Percentiles rank a stretch among this genome's conserved stretches.
These are phyloP conservation scores for Xylaria sp. DNA, from an alignment of 2,329 filamentous ascomycete genomes.

Conservation along the genomic window DNA sequence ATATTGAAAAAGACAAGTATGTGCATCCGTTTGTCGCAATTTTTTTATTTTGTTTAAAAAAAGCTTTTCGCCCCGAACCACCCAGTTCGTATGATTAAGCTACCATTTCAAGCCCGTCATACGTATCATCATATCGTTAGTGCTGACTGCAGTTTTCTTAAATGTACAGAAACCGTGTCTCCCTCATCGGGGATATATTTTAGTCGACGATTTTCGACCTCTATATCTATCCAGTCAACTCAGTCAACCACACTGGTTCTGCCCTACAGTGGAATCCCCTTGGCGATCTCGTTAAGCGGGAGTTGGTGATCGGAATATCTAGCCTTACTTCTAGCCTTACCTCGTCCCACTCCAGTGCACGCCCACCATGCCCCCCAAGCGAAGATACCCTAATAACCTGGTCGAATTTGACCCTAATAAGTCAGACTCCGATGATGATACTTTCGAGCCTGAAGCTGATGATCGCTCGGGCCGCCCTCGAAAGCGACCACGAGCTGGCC, in stretches of 20 bases:
- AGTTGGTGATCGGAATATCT: constrained; percentile 1
- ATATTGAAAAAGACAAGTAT: constrained; percentile 9
- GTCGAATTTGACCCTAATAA: constrained; percentile 69
- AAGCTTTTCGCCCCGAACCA: neutral
- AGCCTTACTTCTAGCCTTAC: constrained; percentile 4
- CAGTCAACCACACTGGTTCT: neutral
- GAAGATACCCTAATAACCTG: constrained; percentile 55
- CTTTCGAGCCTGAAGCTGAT: constrained; percentile 60
- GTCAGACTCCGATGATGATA: constrained; percentile 70
- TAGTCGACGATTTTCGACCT: too few relatives aligned
- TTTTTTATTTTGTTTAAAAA: neutral
- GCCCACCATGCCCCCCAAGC: constrained; percentile 54
- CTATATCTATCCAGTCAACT: neutral
- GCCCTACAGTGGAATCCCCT: constrained; percentile 4
- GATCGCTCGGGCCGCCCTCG: constrained; percentile 44
- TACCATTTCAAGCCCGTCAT: too few relatives aligned
- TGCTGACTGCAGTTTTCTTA: constrained; percentile 14
- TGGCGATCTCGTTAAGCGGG: neutral
- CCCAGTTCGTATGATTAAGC: too few relatives aligned
- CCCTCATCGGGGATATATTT: neutral
- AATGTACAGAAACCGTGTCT: neutral
- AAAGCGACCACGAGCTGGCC: constrained; percentile 51
- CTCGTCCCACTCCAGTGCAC: neutral
- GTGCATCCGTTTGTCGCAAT: constrained; percentile 4
- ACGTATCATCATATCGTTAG: too few relatives aligned